Evolutionary conservation across 177 flowering plant species (phyloP), one percentile per base, ranked within the genome.

Genomic region (Vitis hybrid): DNA sequence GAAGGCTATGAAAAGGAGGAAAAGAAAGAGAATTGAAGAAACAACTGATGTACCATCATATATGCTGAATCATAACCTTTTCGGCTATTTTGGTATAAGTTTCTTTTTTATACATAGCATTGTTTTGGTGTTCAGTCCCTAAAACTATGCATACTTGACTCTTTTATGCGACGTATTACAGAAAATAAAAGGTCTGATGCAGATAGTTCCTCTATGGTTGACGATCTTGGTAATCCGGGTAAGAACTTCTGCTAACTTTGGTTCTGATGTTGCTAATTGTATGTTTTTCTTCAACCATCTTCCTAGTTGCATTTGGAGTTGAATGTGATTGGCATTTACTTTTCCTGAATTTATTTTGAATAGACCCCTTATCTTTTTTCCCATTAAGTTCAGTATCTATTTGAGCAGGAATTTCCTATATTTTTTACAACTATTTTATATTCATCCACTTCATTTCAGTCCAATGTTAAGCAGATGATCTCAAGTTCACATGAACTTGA

Each of bases 31-130:
- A 84, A 74, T 84, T 19, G 98, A 95, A 81, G 89, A 86, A 13
- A 76, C 81, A 46, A 65, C 73, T 58, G 94, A 89, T 77, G 40
- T 86, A 35, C 32, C 80, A 51, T 81, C 89, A 6, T 91, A 83
- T 70, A 86, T 91, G 85, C 78, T 87, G 14, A 75, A 68, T 27
- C 97, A 94, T 80, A 80, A 76, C 68, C 79, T 94, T 61, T 94
- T 92, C 73, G 86, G 97, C 16, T 85, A 87, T 78, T 76, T 82
- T 66, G 99, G 99, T 94, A 85, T 48, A n/a, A 59, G 12, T 58
- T 72, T 32, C 52, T 57, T 71, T 62, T 35, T 63, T 64, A 30
- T 65, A 49, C 19, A 13, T 56, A 10, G 40, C 15, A 46, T 58
- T n/a, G 69, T 66, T 61, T 70, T 52, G 30, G 52, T 67, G 3